Base-by-base conservation (phyloP, 768 basidiomycete genomes). In the Agaricus bisporus region DNA sequence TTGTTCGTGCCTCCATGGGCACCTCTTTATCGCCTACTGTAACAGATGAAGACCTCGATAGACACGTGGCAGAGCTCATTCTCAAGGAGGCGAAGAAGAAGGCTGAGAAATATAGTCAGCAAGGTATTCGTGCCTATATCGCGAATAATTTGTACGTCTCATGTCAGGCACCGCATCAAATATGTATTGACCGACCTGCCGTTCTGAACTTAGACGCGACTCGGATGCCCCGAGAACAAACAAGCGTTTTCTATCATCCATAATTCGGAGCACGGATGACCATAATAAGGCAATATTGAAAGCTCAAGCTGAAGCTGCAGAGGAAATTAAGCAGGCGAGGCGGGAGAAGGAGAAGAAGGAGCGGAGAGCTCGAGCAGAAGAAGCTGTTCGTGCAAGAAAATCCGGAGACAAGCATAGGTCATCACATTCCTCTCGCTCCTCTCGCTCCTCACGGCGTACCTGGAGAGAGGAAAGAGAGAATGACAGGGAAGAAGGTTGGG, bases 201-300 rank as follows among this genome's bases (percentile, higher is more conserved):
- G 29, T 36, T 29, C 28, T n/a, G n/a, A 47, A 25, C 25, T 41
- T 41, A 54, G 44, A 45, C 54, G 41, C 42, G 37, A 53, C 25
- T 48, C 75, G 59, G 84, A 84, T 66, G 84, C 82, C 1, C 91
- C 91, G 0, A 83, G 80, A 59, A 69, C 95, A 32, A 90, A 91
- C 70, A 91, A 91, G 63, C 87, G 88, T 0, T 91, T 91, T 64
- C 70, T 91, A 22, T 78, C 82, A 0, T 85, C 86, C 18, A 93
- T 99, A 56, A 94, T 99, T 53, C 83, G 86, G 60, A 93, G 82
- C 59, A 97, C 97, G 4, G 95, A 97, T 64, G 95, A 95, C 54
- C 97, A 99, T 64, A 99, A 99, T 68, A 84, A 86, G 69, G 83
- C 88, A 11, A 74, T 99, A 43, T 66, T 91, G 18, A 79, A 80